Evolutionary conservation across 495 filamentous ascomycete genomes (phyloP).

Genomic region (Tuber indicum): DNA sequence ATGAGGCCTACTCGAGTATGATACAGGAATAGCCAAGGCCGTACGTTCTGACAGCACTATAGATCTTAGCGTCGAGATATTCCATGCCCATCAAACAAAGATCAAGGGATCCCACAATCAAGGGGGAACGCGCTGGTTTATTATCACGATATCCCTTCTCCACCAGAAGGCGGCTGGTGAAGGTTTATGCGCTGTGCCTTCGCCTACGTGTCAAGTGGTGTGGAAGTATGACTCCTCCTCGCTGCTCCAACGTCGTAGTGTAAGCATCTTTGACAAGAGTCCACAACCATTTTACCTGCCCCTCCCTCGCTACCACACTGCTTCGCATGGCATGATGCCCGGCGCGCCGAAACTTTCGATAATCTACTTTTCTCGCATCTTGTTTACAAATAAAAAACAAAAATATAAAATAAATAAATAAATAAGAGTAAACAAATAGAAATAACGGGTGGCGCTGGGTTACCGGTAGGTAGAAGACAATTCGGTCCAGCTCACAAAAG

Average conservation of each 20-base stretch:
- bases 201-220: slow-evolving; percentile 41
- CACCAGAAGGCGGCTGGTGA: slow-evolving; percentile 29
- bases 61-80: slow-evolving; percentile 20
- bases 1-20: neutral
- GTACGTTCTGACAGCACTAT: slow-evolving; percentile 13
- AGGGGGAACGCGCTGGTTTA: slow-evolving; percentile 24
- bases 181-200: slow-evolving; percentile 38
- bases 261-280: slow-evolving; percentile 15
- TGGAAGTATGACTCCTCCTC: slow-evolving; percentile 40
- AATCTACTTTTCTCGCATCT: slow-evolving; percentile 23
- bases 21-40: slow-evolving; percentile 13
- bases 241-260: slow-evolving; percentile 11
- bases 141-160: slow-evolving; percentile 21
- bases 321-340: slow-evolving; percentile 35
- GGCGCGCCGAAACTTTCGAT: neutral
- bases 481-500: neutral
- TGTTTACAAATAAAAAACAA: neutral
- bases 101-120: slow-evolving; percentile 13
- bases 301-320: slow-evolving; percentile 35
- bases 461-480: neutral
- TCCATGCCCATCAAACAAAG: slow-evolving; percentile 18
- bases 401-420: too few species aligned
- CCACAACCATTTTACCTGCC: slow-evolving; percentile 18
- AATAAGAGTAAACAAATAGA: neutral
- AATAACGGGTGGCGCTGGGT: neutral